Conservation (phyloP, 805 yeast genomes). For the Jamesozyma jinghongensis region DNA sequence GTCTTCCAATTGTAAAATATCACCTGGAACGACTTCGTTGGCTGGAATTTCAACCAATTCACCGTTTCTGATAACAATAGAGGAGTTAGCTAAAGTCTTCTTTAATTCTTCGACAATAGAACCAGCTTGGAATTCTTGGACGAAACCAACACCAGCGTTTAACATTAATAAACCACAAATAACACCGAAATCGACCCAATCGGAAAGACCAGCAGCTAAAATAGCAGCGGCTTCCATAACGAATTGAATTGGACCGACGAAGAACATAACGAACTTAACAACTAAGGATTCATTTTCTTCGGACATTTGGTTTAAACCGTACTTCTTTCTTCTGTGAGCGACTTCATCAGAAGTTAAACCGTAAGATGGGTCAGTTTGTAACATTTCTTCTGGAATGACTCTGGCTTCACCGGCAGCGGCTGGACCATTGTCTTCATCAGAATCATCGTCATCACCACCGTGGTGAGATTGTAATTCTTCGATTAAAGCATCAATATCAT, state of each 20-base stretch:
- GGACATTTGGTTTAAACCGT: slow-evolving; percentile 82
- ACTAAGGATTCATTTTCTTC: slow-evolving; percentile 77
- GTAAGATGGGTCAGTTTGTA: slow-evolving; percentile 67
- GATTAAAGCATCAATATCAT: slow-evolving; percentile 63
- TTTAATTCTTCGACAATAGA: slow-evolving; percentile 94
- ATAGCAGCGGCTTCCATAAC: slow-evolving; percentile 97
- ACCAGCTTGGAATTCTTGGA: slow-evolving; percentile 97
- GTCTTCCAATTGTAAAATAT: slow-evolving; percentile 82
- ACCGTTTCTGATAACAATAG: slow-evolving; percentile 80
- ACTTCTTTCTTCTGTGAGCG: slow-evolving; percentile 76
- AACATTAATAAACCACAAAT: slow-evolving; percentile 77
- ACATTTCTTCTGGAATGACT: slow-evolving; percentile 77
- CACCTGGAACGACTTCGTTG: slow-evolving; percentile 90
- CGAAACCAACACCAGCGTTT: slow-evolving; percentile 91
- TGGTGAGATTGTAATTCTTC: slow-evolving; percentile 65
- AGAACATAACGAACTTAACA: slow-evolving; percentile 75
- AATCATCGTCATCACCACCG: slow-evolving; percentile 42
- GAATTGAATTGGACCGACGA: slow-evolving; percentile 93
- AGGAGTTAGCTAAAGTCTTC: slow-evolving; percentile 88
- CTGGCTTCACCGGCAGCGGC: slow-evolving; percentile 52
- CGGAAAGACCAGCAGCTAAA: slow-evolving; percentile 91
- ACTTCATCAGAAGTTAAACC: slow-evolving; percentile 80
- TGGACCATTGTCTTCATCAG: slow-evolving; percentile 36
- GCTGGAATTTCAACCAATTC: slow-evolving; percentile 65
- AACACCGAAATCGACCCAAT: slow-evolving; percentile 99